phyloP scores from a whole-genome alignment of 1,284 basidiomycete species.

The Irpex sp. region DNA sequence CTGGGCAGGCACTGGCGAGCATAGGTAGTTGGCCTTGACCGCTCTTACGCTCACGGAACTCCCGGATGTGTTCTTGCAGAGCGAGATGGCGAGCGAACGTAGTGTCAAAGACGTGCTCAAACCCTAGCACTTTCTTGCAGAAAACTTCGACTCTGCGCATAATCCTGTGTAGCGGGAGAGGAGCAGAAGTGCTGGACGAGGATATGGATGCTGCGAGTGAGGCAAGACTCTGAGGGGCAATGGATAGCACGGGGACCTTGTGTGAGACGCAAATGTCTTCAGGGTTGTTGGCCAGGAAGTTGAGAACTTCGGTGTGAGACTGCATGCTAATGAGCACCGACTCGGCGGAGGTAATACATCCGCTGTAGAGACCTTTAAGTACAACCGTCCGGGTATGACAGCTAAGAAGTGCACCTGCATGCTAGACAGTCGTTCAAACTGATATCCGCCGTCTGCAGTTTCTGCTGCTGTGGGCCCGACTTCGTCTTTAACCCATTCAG shows the following conservation, averaged over 20 bases:
- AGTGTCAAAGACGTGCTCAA: constrained; percentile 85
- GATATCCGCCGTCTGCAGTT: constrained; percentile 90
- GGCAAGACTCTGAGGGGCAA: constrained; percentile 91
- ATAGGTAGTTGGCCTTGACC: constrained; percentile 64
- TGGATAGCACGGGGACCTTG: constrained; percentile 75
- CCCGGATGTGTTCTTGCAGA: constrained; percentile 76
- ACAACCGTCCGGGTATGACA: no score
- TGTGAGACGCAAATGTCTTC: constrained; percentile 33
- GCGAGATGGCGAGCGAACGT: constrained; percentile 91
- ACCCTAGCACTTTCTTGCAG: constrained; percentile 56
- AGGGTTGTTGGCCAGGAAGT: constrained; percentile 63
- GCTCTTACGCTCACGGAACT: constrained; percentile 73
- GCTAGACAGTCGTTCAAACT: constrained; percentile 94
- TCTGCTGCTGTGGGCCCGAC: constrained; percentile 43
- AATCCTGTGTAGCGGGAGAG: constrained; percentile 55
- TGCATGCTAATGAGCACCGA: constrained; percentile 97
- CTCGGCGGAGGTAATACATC: constrained; percentile 98
- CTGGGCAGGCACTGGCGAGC: constrained; percentile 94
- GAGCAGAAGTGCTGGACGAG: constrained; percentile 36
- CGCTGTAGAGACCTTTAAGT: constrained; percentile 44
- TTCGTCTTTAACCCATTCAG: constrained; percentile 20
- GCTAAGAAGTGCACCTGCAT: no score
- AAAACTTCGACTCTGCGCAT: constrained; percentile 70
- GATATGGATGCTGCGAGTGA: constrained; percentile 78
- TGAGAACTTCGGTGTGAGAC: constrained; percentile 89